Conservation (phyloP, 345 rosid species). For the Corchorus olitorius region DNA sequence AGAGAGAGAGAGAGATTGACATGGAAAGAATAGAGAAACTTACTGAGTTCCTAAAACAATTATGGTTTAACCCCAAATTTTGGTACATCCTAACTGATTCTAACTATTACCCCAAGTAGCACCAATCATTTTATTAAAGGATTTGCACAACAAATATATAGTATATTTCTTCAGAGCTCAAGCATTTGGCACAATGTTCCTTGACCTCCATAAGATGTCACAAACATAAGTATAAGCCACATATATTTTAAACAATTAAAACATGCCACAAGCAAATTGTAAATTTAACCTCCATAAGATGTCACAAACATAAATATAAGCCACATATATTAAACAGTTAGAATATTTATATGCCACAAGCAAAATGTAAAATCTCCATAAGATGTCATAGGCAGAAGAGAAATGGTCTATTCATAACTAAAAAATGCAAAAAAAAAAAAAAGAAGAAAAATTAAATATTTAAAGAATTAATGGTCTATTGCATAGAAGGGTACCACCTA, state of each 20-base stretch:
- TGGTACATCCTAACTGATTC: background rate
- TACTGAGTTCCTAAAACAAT: background rate
- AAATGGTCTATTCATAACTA: background rate
- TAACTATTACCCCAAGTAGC: background rate
- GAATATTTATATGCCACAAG: too few species aligned
- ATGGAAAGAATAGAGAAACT: background rate
- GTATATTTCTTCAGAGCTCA: conserved; percentile 7
- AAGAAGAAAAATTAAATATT: background rate
- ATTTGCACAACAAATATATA: conserved; percentile 5
- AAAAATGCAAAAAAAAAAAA: background rate
- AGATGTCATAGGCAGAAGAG: background rate
- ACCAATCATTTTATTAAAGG: background rate
- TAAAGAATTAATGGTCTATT: conserved; percentile 1
- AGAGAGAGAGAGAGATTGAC: background rate
- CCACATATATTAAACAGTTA: too few species aligned
- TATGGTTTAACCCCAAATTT: conserved; percentile 1
- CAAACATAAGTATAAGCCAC: background rate
- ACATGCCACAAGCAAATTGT: too few species aligned
- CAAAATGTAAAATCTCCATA: background rate
- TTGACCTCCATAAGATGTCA: background rate
- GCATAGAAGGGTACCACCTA: background rate
- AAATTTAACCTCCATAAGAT: background rate
- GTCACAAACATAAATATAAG: background rate
- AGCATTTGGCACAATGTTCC: background rate
- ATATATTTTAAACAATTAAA: too few species aligned